Evolutionary conservation across 495 filamentous ascomycete genomes (phyloP), one percentile per base, ranked within the genome.

Genomic region (Hapsidospora chrysogenum): DNA sequence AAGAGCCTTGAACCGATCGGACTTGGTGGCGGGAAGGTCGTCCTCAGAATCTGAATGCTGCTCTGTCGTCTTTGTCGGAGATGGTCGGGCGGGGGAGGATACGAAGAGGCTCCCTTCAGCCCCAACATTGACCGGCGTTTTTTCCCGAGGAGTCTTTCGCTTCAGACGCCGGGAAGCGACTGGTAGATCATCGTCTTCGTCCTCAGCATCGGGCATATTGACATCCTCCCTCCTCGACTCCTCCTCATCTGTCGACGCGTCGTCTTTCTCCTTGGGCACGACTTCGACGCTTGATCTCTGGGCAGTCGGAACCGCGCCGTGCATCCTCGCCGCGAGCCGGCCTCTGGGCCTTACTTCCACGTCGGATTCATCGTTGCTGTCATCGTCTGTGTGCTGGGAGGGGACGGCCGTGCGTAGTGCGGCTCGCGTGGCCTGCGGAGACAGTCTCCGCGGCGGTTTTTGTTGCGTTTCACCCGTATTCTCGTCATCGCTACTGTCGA

Each of bases 301-400:
- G 17, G 15, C n/a, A 1, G 2, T 17, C n/a, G 14, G 13, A 2
- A 34, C 48, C 10, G 44, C 37, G 18, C 44, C 58, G 44, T 72
- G 70, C 66, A 86, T 74, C 17, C 76, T 63, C 11, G 74, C 64
- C 36, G 82, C 82, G 43, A 89, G 63, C 17, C 74, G 70, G 3
- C 82, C 82, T 33, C 68, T 67, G 3, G 81, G 80, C 16, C 65
- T 61, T 15, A 76, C 41, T 37, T 72, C 62, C 18, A 33, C 31
- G 5, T 17, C 17, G 2, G 9, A 14, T 14, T 66, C 60, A 5
- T n/a, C n/a, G n/a, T n/a, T n/a, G n/a, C n/a, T n/a, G n/a, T n/a
- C n/a, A n/a, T n/a, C n/a, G n/a, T n/a, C n/a, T n/a, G n/a, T n/a
- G n/a, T n/a, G n/a, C n/a, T n/a, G n/a, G n/a, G n/a, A n/a, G n/a